Percentiles rank a stretch among this genome's conserved stretches.
phyloP scores from a whole-genome alignment of 148 eudicot species.

The Nepenthes mirabilis region DNA sequence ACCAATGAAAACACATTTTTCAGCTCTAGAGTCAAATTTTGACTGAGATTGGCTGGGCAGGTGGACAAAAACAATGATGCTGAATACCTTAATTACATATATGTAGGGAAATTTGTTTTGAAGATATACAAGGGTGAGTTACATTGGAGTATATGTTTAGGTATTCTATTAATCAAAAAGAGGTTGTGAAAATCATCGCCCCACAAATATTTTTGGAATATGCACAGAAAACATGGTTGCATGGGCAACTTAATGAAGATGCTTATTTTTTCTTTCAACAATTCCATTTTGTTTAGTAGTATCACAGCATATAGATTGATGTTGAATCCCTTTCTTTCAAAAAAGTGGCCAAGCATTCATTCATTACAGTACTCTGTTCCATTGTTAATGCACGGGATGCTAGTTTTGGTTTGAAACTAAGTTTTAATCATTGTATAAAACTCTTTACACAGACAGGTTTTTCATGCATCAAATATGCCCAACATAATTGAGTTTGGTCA shows the following conservation, averaged over 20 bases:
- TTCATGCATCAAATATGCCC: not conserved
- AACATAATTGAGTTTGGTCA: not conserved
- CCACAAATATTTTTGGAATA: not conserved
- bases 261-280: not conserved
- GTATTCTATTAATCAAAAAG: not conserved
- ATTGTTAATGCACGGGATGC: not conserved
- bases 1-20: not conserved
- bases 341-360: not conserved
- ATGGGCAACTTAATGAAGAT: not conserved
- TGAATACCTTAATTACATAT: not conserved
- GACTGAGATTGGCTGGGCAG: not conserved
- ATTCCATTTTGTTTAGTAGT: not conserved
- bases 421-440: not conserved
- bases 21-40: not conserved
- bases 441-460: not conserved
- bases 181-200: not conserved
- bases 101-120: not conserved
- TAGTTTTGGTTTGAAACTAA: slow-evolving; percentile 1
- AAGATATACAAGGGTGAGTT: not conserved
- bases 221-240: not conserved
- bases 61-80: not conserved
- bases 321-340: not conserved
- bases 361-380: slow-evolving; percentile 3
- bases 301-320: not conserved
- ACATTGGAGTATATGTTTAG: too few species aligned